Base-by-base conservation (phyloP, 1,284 basidiomycete species). In the Coniferiporia sulphurascens region DNA sequence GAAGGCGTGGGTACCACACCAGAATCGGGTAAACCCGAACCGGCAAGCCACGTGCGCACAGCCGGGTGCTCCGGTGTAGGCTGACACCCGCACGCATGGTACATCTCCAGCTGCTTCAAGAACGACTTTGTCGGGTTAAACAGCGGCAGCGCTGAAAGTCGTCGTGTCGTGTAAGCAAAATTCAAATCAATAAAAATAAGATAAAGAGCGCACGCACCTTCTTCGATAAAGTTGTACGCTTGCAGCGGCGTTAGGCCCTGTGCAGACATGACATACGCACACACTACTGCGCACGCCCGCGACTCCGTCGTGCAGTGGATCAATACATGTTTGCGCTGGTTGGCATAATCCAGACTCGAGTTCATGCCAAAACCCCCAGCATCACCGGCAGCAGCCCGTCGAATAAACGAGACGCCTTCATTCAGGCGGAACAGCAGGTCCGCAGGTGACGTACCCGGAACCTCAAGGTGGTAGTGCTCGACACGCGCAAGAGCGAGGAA, bases 91-190 rank as follows among this genome's bases (percentile, higher is more conserved):
- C 79, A 83, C 1, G 76, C 72, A 27, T 73, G 72, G 58, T 80
- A 84, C 19, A 80, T 52, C 54, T 79, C 75, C 13, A 85, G 72
- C 55, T 77, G 75, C 3, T 73, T 75, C 9, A 71, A 75, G 65
- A 85, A 83, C 45, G 72, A 72, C 12, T 69, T 65, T 0, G 81
- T 83, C 8, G 77, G 73, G 60, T 81, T 77, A 67, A 83, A 85
- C 3, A 85, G 71, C 8, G 84, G 84, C 10, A 85, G 73, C 9
- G 75, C 83, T 84, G 51, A 4, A 50, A 32, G 56, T 17, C 34
- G 1, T 46, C 4, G 3, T 17, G 3, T 17, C 15, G 38, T 34
- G 38, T 50, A 45, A 41, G 50, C 45, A 15, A 32, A 21, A 10
- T 27, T 19, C 22, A 41, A 10, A 45, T 45, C 19, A 54, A 13